Conservation (phyloP, 108 stramenopile species). For the Skeletonema marinoi region DNA sequence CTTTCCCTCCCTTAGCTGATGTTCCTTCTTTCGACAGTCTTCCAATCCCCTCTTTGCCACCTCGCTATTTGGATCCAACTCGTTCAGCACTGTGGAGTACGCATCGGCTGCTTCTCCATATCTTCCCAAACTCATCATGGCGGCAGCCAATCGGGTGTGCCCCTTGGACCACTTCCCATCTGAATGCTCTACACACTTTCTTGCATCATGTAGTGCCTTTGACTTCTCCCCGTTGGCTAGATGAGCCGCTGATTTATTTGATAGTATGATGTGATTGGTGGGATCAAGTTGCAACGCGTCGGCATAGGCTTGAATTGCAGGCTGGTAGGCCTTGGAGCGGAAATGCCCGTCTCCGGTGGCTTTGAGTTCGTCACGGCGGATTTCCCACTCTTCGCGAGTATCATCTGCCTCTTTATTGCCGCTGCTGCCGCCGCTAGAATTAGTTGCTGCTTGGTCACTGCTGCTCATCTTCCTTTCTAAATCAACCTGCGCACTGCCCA, state of each 20-base stretch:
- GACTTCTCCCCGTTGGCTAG: conserved; percentile 72
- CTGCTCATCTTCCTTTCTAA: not conserved
- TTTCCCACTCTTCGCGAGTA: conserved; percentile 77
- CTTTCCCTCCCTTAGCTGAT: conserved; percentile 23
- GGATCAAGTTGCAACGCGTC: conserved; percentile 76
- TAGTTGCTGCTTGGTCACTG: not conserved
- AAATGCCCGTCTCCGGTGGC: conserved; percentile 68
- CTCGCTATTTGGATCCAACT: conserved; percentile 56
- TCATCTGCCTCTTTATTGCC: conserved; percentile 5
- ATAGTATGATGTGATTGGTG: conserved; percentile 56
- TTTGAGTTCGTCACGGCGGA: conserved; percentile 76
- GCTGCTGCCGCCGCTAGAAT: not conserved
- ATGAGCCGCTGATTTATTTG: conserved; percentile 86
- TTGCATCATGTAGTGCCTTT: conserved; percentile 78
- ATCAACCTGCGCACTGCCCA: too few species aligned
- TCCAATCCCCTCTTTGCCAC: conserved; percentile 71
- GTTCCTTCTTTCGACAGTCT: conserved; percentile 54
- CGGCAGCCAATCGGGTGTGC: conserved; percentile 77
- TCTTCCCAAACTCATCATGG: conserved; percentile 68
- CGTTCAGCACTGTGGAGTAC: conserved; percentile 57
- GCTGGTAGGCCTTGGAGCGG: conserved; percentile 52
- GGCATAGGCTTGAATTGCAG: conserved; percentile 70
- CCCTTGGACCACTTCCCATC: conserved; percentile 64
- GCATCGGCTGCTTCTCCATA: conserved; percentile 62
- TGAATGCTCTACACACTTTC: conserved; percentile 53